Base-by-base conservation (phyloP, 129 eudicot species). In the Centrapalus pauciflorus region DNA sequence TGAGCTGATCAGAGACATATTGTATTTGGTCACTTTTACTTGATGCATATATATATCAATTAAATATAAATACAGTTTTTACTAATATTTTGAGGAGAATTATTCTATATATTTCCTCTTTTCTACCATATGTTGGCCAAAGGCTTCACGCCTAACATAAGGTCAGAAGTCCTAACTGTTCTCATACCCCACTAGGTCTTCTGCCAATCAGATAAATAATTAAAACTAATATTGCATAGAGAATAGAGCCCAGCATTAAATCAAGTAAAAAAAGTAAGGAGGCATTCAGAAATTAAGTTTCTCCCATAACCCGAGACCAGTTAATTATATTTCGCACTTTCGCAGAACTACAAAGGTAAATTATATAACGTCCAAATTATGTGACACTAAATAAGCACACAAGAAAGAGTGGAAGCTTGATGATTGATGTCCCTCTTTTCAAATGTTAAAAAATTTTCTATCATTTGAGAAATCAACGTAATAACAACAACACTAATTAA, bases 21-120 rank as follows among this genome's bases (percentile, higher is more conserved):
- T 46, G 73, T 34, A 57, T 48, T 66, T 55, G 50, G 40, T 55
- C 33, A 74, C 67, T 61, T 72, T 49, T 16, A 71, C 69, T 61
- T 71, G 51, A 52, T 61, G 27, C 12, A 32, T 46, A 11, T 23
- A 58, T 55, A 50, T 51, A 55, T 56, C 61, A 30, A 24, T 9
- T 33, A 21, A n/a, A n/a, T n/a, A 14, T 64, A 3, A 55, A 67
- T 43, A 41, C 11, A 19, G 20, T 4, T 14, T 64, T 50, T 62
- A n/a, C 27, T 64, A 56, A 7, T 38, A 20, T 54, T 55, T 56
- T 54, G 20, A 26, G 43, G 27, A 35, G 55, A 35, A 13, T 37
- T 62, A 52, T 52, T 73, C 55, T 52, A 26, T 55, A 60, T 33
- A 12, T 51, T 72, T 26, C 57, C 17, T 29, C 7, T n/a, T 29